These are phyloP conservation scores for Thymus mandschuricus DNA, from an alignment of 257 asterid species.

Conservation along the genomic window DNA sequence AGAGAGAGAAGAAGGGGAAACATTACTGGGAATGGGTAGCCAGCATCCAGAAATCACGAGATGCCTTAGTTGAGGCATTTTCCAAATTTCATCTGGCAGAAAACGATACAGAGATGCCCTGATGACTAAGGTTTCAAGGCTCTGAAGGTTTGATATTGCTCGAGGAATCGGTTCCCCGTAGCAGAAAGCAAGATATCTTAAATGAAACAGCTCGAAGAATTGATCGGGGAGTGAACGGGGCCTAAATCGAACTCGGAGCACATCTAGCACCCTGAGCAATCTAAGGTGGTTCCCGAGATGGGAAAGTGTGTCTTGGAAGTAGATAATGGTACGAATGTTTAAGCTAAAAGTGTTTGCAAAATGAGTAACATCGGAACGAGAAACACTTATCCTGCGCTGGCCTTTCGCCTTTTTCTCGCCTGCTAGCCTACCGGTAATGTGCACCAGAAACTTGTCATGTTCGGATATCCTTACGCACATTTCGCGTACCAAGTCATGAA, in stretches of 20 bases:
- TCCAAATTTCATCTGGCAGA: conserved; percentile 22
- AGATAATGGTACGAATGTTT: background rate
- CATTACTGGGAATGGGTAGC: background rate
- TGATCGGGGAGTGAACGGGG: background rate
- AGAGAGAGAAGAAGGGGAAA: background rate
- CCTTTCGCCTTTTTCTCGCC: background rate
- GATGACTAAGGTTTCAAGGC: conserved; percentile 21
- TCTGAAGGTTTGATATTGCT: conserved; percentile 16
- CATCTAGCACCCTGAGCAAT: conserved; percentile 17
- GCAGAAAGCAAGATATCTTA: conserved; percentile 21
- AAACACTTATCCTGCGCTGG: background rate
- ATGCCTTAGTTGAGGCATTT: conserved; percentile 24
- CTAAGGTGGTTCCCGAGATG: too few species aligned
- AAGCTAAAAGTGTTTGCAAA: background rate
- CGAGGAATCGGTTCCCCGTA: background rate
- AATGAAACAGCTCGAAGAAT: conserved; percentile 19
- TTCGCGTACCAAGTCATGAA: conserved; percentile 27
- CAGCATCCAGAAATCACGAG: background rate
- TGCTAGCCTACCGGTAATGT: background rate
- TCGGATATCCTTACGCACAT: conserved; percentile 17
- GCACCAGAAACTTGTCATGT: background rate
- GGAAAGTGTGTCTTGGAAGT: background rate
- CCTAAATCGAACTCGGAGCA: background rate
- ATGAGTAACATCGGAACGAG: background rate
- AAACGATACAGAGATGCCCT: background rate